Percentiles rank a stretch among this genome's conserved stretches.
Conservation (phyloP, 2,329 filamentous ascomycete genomes). For the Madurella fahalii region DNA sequence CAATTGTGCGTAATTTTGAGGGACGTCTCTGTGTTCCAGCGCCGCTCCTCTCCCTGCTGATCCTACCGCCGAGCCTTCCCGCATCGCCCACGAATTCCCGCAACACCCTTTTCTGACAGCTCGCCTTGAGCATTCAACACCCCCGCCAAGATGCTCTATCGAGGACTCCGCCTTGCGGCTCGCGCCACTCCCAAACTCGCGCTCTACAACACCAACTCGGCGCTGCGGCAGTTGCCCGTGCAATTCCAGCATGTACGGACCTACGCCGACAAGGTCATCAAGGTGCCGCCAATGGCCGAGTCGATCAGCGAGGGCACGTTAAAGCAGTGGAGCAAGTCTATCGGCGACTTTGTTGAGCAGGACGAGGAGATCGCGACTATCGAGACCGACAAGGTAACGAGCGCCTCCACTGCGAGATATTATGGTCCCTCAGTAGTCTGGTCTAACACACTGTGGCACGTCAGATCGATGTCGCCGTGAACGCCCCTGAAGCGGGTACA, state of each 20-base stretch:
- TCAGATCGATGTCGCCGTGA: conserved; percentile 94
- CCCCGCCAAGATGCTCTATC: conserved; percentile 23
- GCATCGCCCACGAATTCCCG: conserved; percentile 17
- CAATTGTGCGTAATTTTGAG: background rate
- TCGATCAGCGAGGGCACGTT: conserved; percentile 96
- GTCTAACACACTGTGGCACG: background rate
- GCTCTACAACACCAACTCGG: conserved; percentile 19
- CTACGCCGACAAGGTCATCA: conserved; percentile 79
- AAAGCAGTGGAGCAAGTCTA: conserved; percentile 88
- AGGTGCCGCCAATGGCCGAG: conserved; percentile 97
- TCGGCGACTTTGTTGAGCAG: conserved; percentile 89
- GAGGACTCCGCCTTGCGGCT: conserved; percentile 25
- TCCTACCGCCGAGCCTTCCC: conserved; percentile 8
- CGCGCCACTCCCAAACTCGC: conserved; percentile 24
- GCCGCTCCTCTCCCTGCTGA: conserved; percentile 5
- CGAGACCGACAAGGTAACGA: conserved; percentile 88
- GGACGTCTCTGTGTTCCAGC: background rate
- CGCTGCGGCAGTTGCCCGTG: conserved; percentile 39
- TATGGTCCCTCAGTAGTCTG: background rate
- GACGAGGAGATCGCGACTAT: conserved; percentile 99
- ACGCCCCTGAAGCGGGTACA: conserved; percentile 83
- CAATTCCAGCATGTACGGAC: conserved; percentile 55
- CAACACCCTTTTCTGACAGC: conserved; percentile 5
- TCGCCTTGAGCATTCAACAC: conserved; percentile 1
- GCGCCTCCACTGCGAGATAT: background rate